A percentile compares a stretch with the other conserved stretches of the same genome.
Evolutionary conservation across 176 grass and related monocot species (phyloP).

Genomic region (Panicum miliaceum): DNA sequence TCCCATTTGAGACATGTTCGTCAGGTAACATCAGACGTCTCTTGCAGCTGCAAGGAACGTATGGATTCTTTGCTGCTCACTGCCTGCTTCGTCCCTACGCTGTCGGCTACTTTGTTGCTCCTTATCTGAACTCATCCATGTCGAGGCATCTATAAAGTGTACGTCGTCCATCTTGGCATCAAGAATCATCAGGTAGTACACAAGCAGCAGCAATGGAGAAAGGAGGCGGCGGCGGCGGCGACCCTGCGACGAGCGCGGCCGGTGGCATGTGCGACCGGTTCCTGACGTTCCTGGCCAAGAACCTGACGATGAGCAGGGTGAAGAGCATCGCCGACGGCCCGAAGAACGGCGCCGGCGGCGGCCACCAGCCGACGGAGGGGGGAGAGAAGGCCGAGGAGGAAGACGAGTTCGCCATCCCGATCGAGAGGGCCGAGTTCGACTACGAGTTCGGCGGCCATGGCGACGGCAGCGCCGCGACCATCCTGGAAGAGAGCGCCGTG

Average conservation of each 20-base stretch:
- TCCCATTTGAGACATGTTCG: background rate
- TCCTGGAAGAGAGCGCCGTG: slow-evolving; percentile 31
- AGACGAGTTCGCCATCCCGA: slow-evolving; percentile 43
- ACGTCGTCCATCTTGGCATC: background rate
- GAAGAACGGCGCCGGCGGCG: background rate
- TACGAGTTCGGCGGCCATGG: slow-evolving; percentile 11
- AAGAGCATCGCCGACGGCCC: slow-evolving; percentile 40
- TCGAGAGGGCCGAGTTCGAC: slow-evolving; percentile 53
- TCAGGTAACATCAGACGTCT: slow-evolving; percentile 13
- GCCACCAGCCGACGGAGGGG: background rate
- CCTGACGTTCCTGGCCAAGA: slow-evolving; percentile 49
- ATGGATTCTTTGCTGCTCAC: slow-evolving; percentile 38
- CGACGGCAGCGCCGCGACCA: background rate
- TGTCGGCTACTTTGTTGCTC: background rate
- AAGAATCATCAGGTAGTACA: slow-evolving; percentile 2
- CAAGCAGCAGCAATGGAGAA: slow-evolving; percentile 29
- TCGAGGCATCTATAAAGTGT: slow-evolving; percentile 46
- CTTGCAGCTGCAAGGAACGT: slow-evolving; percentile 42
- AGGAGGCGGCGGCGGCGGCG: background rate
- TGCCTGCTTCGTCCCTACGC: slow-evolving; percentile 24
- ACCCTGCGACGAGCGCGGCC: background rate
- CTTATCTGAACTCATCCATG: background rate
- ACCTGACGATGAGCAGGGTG: slow-evolving; percentile 39
- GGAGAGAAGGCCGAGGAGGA: background rate
- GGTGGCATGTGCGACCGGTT: slow-evolving; percentile 53